Evolutionary conservation across 2,329 filamentous ascomycete species (phyloP).

Genomic region (Botrytis fragariae): DNA sequence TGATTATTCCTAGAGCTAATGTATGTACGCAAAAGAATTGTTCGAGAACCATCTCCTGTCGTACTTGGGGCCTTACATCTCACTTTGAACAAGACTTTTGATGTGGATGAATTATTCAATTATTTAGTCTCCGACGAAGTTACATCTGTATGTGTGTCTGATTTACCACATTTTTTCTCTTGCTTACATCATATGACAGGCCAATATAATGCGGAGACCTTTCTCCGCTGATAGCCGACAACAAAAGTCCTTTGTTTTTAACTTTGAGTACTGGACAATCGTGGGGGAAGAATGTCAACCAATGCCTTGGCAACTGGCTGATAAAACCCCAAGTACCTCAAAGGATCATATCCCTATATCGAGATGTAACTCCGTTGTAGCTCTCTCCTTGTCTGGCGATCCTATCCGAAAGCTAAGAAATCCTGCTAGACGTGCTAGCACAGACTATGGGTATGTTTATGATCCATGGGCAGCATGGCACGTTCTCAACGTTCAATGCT

Average conservation of each 20-base stretch:
- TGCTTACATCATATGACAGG: constrained; percentile 19
- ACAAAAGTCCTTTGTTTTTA: constrained; percentile 59
- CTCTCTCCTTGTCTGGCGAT: constrained; percentile 53
- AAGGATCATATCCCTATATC: constrained; percentile 57
- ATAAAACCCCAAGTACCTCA: constrained; percentile 40
- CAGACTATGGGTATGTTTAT: constrained; percentile 52
- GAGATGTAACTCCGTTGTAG: constrained; percentile 58
- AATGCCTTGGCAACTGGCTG: constrained; percentile 58
- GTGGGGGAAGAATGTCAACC: constrained; percentile 55
- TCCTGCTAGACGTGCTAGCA: constrained; percentile 47
- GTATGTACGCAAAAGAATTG: constrained; percentile 39
- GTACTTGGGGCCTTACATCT: constrained; percentile 59
- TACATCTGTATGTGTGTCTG: constrained; percentile 45
- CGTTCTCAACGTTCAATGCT: constrained; percentile 56
- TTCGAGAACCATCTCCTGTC: constrained; percentile 59
- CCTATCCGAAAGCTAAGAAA: constrained; percentile 51
- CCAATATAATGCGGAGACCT: constrained; percentile 25
- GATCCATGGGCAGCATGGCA: constrained; percentile 61
- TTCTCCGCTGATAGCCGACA: constrained; percentile 43
- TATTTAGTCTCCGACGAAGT: constrained; percentile 51
- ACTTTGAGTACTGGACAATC: constrained; percentile 64
- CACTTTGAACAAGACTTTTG: constrained; percentile 56
- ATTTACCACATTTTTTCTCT: background rate
- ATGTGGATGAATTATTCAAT: constrained; percentile 59
- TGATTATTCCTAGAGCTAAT: background rate